These are phyloP conservation scores for Boletellus deceptivus DNA, from an alignment of 1,284 basidiomycete species.

Conservation along the genomic window DNA sequence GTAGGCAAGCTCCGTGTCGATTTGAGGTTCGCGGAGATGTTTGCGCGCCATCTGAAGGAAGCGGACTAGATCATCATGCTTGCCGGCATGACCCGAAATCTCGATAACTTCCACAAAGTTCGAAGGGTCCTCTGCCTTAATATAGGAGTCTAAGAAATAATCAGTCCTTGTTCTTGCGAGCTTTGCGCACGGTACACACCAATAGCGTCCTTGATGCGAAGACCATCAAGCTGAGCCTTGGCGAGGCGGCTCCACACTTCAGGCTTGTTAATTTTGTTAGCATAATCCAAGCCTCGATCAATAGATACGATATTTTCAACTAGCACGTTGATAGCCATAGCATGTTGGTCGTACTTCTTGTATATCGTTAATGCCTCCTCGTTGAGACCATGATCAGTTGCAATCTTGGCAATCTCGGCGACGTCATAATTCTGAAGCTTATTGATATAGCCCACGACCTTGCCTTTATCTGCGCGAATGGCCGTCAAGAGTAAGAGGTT, in stretches of 20 bases:
- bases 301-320: slow-evolving; percentile 99
- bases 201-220: slow-evolving; percentile 98
- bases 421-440: slow-evolving; percentile 95
- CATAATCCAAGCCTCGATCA: slow-evolving; percentile 95
- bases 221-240: slow-evolving; percentile 98
- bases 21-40: slow-evolving; percentile 93
- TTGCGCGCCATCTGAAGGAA: slow-evolving; percentile 99
- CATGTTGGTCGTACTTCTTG: slow-evolving; percentile 93
- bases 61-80: slow-evolving; percentile 97
- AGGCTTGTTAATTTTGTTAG: slow-evolving; percentile 94
- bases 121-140: slow-evolving; percentile 95
- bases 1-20: slow-evolving; percentile 96
- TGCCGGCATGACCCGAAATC: slow-evolving; percentile 93
- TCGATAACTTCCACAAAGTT: slow-evolving; percentile 98
- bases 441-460: slow-evolving; percentile 98
- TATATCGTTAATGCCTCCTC: slow-evolving; percentile 98
- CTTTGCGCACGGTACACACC: slow-evolving; percentile 45
- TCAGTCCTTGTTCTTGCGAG: slow-evolving; percentile 8
- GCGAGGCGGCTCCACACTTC: slow-evolving; percentile 97
- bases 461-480: slow-evolving; percentile 97
- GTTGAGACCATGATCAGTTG: slow-evolving; percentile 93
- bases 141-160: slow-evolving; percentile 80
- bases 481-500: slow-evolving; percentile 95
- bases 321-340: slow-evolving; percentile 94
- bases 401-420: slow-evolving; percentile 94